Percentiles rank a stretch among this genome's conserved stretches.
Evolutionary conservation across 768 basidiomycete species (phyloP).

Genomic region (Serendipita indica): DNA sequence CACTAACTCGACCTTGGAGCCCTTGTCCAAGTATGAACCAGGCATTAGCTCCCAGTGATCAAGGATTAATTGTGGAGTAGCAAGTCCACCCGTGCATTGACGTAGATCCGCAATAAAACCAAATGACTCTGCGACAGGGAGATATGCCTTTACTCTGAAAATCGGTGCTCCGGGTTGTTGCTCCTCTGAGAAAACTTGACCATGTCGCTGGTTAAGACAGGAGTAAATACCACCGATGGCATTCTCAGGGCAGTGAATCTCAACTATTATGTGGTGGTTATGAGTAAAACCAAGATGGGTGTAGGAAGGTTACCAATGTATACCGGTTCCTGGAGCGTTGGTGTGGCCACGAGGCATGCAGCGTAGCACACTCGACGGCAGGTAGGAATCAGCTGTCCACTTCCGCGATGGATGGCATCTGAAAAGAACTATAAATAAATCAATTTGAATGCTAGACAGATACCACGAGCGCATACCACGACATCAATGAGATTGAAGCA

Average conservation of each 20-base stretch:
- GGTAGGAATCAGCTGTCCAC: conserved; percentile 95
- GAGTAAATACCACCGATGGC: conserved; percentile 97
- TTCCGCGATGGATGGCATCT: conserved; percentile 98
- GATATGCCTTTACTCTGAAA: conserved; percentile 97
- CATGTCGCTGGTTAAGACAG: conserved; percentile 88
- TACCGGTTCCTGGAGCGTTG: conserved; percentile 89
- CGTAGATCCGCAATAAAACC: conserved; percentile 97
- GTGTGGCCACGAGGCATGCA: conserved; percentile 80
- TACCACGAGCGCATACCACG: conserved; percentile 32
- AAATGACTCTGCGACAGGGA: conserved; percentile 84
- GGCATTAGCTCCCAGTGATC: conserved; percentile 85
- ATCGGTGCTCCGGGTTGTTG: conserved; percentile 95
- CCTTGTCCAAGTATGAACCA: conserved; percentile 76
- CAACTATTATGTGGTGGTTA: conserved; percentile 54
- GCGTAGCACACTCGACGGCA: conserved; percentile 95
- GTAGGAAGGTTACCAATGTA: conserved; percentile 53
- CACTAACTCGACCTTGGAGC: conserved; percentile 77
- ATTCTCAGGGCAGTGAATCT: conserved; percentile 95
- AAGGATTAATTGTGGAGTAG: conserved; percentile 92
- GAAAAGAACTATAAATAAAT: conserved; percentile 56
- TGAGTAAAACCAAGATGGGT: not conserved
- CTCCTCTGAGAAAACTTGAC: conserved; percentile 96
- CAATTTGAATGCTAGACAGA: conserved; percentile 10
- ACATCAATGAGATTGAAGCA: conserved; percentile 94
- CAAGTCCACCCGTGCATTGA: conserved; percentile 84